These are phyloP conservation scores for Fonsecaea monophora DNA, from an alignment of 2,329 filamentous ascomycete genomes.

Conservation along the genomic window DNA sequence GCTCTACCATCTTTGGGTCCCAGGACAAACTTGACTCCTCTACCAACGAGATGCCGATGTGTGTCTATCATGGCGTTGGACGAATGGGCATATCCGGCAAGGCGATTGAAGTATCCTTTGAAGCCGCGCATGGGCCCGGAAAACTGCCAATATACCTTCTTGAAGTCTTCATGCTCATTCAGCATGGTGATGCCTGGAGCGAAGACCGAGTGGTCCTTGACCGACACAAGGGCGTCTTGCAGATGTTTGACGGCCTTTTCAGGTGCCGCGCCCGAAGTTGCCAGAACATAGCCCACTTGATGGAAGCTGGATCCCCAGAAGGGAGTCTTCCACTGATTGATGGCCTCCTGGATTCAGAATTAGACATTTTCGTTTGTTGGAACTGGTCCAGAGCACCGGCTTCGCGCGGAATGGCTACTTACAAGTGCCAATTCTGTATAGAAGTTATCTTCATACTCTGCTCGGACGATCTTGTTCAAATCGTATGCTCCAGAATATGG, in stretches of 20 bases:
- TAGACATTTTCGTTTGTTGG: conserved; percentile 4
- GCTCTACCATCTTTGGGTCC: conserved; percentile 50
- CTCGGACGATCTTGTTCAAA: conserved; percentile 55
- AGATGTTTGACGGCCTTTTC: conserved; percentile 39
- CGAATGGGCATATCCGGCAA: conserved; percentile 63
- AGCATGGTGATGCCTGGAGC: conserved; percentile 46
- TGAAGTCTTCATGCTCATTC: conserved; percentile 55
- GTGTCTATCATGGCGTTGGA: conserved; percentile 57
- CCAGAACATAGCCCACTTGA: conserved; percentile 52
- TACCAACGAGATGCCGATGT: conserved; percentile 58
- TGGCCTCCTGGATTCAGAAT: conserved; percentile 41
- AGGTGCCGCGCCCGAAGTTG: conserved; percentile 49
- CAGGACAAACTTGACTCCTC: conserved; percentile 58
- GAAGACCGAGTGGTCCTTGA: conserved; percentile 47
- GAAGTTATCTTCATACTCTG: conserved; percentile 40
- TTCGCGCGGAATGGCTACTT: conserved; percentile 8
- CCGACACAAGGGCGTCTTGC: conserved; percentile 46
- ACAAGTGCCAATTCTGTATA: conserved; percentile 39
- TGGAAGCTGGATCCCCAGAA: conserved; percentile 55
- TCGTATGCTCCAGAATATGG: conserved; percentile 56
- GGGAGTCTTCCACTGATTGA: conserved; percentile 53
- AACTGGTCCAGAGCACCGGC: too few relatives aligned
- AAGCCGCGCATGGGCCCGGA: conserved; percentile 59
- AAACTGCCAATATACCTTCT: conserved; percentile 53
- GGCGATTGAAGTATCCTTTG: conserved; percentile 65